Percentiles rank a stretch among this genome's conserved stretches.
These are phyloP conservation scores for Trypethelium eluteriae DNA, from an alignment of 495 filamentous ascomycete species.

Conservation along the genomic window DNA sequence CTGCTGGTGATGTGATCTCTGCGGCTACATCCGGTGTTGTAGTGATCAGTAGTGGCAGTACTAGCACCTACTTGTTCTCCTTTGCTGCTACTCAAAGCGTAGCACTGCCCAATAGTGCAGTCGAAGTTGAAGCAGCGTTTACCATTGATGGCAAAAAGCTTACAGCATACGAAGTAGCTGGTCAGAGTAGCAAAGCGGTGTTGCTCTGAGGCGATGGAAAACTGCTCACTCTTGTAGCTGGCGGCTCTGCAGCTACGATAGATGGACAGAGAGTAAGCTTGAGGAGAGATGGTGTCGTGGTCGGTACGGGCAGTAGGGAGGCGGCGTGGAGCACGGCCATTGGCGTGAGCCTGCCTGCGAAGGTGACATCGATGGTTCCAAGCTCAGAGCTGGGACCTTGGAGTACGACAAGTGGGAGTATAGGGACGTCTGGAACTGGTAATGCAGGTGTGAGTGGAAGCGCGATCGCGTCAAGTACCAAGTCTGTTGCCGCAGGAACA, in stretches of 20 bases:
- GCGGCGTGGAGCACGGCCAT: conserved; percentile 3
- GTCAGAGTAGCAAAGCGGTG: conserved; percentile 4
- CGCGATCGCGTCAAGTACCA: conserved; percentile 3
- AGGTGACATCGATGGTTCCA: background rate
- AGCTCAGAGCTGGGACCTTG: background rate
- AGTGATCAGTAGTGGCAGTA: conserved; percentile 1
- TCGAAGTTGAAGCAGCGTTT: conserved; percentile 5
- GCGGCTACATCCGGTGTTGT: background rate
- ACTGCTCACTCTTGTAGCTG: background rate
- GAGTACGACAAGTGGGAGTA: background rate
- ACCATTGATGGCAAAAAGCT: conserved; percentile 2
- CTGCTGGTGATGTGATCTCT: background rate
- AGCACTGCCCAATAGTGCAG: background rate
- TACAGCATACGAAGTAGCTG: conserved; percentile 6
- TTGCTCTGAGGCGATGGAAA: conserved; percentile 3
- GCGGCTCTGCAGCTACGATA: background rate
- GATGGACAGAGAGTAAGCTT: conserved; percentile 5
- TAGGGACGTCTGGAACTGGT: background rate
- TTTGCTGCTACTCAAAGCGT: background rate
- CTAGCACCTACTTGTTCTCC: background rate
- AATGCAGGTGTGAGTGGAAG: conserved; percentile 4
- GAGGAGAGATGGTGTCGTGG: background rate
- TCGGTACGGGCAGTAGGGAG: background rate
- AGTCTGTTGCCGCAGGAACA: background rate
- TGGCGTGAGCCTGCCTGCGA: conserved; percentile 2